A percentile compares a stretch with the other conserved stretches of the same genome.
phyloP scores from a whole-genome alignment of 306 rosid species.

The Calophaca sinica region DNA sequence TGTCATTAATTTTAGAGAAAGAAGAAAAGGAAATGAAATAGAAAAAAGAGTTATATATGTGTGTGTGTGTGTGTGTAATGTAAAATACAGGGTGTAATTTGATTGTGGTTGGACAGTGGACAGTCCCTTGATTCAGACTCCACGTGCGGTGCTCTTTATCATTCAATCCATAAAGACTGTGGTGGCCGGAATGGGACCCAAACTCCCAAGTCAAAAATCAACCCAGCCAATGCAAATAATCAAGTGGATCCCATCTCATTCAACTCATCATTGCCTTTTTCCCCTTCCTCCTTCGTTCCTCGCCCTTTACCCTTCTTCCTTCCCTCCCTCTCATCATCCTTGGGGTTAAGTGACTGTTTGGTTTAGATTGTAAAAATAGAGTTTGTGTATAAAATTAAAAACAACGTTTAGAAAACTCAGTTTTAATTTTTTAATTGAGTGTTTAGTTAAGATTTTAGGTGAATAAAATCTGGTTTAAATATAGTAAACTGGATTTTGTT shows the following conservation, averaged over 20 bases:
- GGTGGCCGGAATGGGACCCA: slow-evolving; percentile 75
- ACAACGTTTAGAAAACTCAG: no score
- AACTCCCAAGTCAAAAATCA: slow-evolving; percentile 61
- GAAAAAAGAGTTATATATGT: no score
- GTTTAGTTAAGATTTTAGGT: no score
- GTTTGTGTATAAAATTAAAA: no score
- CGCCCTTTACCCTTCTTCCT: background rate
- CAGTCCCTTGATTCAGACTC: slow-evolving; percentile 86
- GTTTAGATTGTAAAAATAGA: no score
- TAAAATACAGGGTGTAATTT: slow-evolving; percentile 47
- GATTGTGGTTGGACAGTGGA: slow-evolving; percentile 64
- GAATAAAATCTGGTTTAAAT: no score
- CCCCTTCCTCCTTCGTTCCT: slow-evolving; percentile 35
- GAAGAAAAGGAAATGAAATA: no score
- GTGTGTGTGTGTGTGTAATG: no score
- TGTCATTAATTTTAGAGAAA: no score
- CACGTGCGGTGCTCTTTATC: slow-evolving; percentile 84
- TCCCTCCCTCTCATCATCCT: background rate
- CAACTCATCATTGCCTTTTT: slow-evolving; percentile 67
- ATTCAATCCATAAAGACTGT: slow-evolving; percentile 73
- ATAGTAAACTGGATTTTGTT: no score
- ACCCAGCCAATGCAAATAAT: slow-evolving; percentile 46
- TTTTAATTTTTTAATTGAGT: no score
- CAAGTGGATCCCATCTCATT: slow-evolving; percentile 75
- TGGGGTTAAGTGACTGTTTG: no score